Evolutionary conservation across 352 stramenopile species (phyloP).

Genomic region (Pelagophyceae sp.): DNA sequence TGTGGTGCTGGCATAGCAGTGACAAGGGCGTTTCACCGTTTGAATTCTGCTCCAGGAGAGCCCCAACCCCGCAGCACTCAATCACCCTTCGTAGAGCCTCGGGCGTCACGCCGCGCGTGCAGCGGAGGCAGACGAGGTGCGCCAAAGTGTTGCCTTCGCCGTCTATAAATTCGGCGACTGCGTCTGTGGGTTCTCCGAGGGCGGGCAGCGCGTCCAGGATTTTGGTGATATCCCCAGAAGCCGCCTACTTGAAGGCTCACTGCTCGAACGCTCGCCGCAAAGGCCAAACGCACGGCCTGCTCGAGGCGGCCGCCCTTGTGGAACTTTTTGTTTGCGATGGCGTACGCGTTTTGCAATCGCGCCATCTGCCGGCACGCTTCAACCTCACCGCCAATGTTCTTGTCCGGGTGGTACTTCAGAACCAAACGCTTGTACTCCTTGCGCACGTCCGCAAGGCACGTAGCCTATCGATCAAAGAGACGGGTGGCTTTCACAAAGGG

Average conservation of each 20-base stretch:
- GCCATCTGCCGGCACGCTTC: conserved; percentile 14
- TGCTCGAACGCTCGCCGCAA: too few species aligned
- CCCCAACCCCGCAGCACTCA: neutral
- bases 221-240: neutral
- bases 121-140: neutral
- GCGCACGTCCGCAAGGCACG: conserved; percentile 9
- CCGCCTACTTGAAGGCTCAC: too few species aligned
- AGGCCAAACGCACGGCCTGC: too few species aligned
- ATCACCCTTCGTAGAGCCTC: neutral
- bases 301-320: neutral
- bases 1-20: neutral
- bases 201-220: neutral
- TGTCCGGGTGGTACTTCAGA: conserved; percentile 13
- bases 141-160: neutral
- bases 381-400: conserved; percentile 4
- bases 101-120: neutral
- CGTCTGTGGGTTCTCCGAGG: neutral
- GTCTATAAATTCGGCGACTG: neutral
- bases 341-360: conserved; percentile 13
- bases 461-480: too few species aligned
- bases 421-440: conserved; percentile 4
- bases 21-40: conserved; percentile 2
- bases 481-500: too few species aligned
- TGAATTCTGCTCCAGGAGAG: neutral
- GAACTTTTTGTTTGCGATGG: neutral